Evolutionary conservation across 371 early-diverging fungal genomes (phyloP), one percentile per base, ranked within the genome.

Genomic region (Umbelopsis sp.): DNA sequence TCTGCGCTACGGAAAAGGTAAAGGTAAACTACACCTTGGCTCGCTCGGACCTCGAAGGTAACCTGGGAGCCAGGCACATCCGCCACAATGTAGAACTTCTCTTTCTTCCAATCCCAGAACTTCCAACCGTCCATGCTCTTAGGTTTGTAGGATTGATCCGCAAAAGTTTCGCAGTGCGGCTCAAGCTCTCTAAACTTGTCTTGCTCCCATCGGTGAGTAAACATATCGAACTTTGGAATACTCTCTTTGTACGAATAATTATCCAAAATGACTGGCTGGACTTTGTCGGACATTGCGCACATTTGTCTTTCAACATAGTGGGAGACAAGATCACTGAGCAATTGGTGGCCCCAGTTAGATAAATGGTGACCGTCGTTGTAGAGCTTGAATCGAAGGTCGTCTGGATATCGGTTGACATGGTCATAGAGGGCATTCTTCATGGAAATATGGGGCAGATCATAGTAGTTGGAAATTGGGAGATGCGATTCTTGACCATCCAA

Each of bases 401-500:
- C 67, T 9, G 50, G 35, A 52, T 67, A 22, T 22, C 53, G 50
- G 44, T 67, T 67, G 52, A 67, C 1, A 6, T 51, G 37, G 22
- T 67, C 67, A 53, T 52, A 67, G 4, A 67, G 24, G 44, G 52
- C 53, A 52, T 67, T 67, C 41, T 67, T 67, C 52, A 67, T 50
- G 24, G 67, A 67, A 16, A 67, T 67, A 38, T 51, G 53, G 11
- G 67, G 50, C 6, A 67, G 10, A 29, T 67, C 67, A 52, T 67
- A 67, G 24, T 67, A 67, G 44, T 67, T 53, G 52, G 67, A 50
- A n/a, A 67, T 52, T 11, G 67, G 67, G 7, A 67, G 44, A 67
- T 67, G 67, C 0, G 67, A 67, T n/a, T 67, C 67, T 41, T 50
- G 50, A 16, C 52, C 50, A 44, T 67, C 67, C 35, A 67, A 53